Evolutionary conservation across 1,139 yeast species (phyloP), one percentile per base, ranked within the genome.

Genomic region (Barnettozyma hawaiiensis): DNA sequence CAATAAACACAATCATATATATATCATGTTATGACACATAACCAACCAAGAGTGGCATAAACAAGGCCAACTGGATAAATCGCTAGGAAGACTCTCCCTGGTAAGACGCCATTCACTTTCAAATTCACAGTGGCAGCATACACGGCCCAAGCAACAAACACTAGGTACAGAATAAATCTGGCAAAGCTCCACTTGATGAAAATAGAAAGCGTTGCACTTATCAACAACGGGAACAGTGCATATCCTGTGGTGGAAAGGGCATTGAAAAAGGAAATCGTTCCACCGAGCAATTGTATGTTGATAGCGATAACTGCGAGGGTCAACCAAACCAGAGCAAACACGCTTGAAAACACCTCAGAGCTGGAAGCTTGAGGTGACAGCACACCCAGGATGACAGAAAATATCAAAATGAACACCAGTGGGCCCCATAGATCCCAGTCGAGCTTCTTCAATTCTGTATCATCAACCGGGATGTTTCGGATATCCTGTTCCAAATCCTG

Each of bases 351-450:
- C 63, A 74, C 75, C 37, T 65, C 61, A 2, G 75, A 67, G 18
- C 67, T 49, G 44, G 64, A 66, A 12, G 63, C 54, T 38, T 59
- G 58, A 11, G 71, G 68, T 3, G 75, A 69, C 32, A 67, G 50
- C 48, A 69, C 49, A 28, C 73, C 69, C 46, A 60, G 72, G 53
- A 54, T 67, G 36, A 85, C 75, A 7, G 89, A 69, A 49, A 81
- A 81, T 15, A 71, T 62, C 39, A 86, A 67, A 15, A 86, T 79
- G 56, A 86, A 84, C 23, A 85, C 73, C 47, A 86, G 66, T 2
- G 96, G 96, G 0, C 96, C 96, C 95, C 95, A 86, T 40, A 85
- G 65, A 62, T 85, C 95, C 95, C 95, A 85, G 42, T 84, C 92
- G 40, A 65, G 48, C 65, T 71, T 47, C 66, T 64, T 43, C 21